Percentiles rank a stretch among this genome's conserved stretches.
Conservation (phyloP, 768 basidiomycete genomes). For the Zangia roseola region DNA sequence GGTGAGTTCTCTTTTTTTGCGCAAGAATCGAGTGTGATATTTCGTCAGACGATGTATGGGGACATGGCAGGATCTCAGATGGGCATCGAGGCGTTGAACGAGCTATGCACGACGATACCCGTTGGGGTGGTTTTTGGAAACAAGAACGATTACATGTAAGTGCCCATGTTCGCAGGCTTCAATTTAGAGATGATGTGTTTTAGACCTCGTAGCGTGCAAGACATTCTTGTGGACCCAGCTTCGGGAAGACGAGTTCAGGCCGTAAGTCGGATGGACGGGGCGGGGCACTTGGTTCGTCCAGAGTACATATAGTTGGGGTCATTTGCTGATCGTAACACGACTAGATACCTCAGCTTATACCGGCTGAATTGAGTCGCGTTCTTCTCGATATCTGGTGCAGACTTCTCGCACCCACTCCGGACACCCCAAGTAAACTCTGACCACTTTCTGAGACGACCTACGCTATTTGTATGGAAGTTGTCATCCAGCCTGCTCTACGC, state of each 20-base stretch:
- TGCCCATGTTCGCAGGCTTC: background rate
- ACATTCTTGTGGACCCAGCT: slow-evolving; percentile 27
- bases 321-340: background rate
- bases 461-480: too few species aligned
- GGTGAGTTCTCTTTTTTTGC: slow-evolving; percentile 36
- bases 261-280: slow-evolving; percentile 23
- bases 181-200: background rate
- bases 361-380: slow-evolving; percentile 23
- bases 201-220: slow-evolving; percentile 33
- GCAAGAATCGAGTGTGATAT: background rate
- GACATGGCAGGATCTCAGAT: slow-evolving; percentile 54
- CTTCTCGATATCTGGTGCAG: slow-evolving; percentile 25
- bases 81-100: slow-evolving; percentile 49
- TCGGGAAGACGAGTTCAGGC: slow-evolving; percentile 25
- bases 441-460: too few species aligned
- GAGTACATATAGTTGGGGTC: too few species aligned
- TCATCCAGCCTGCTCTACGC: too few species aligned
- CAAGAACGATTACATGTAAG: slow-evolving; percentile 54
- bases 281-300: slow-evolving; percentile 34
- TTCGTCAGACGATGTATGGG: slow-evolving; percentile 57
- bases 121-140: slow-evolving; percentile 55
- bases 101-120: slow-evolving; percentile 39
- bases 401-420: background rate
- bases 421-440: slow-evolving; percentile 17
- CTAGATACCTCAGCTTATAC: slow-evolving; percentile 29